Percentiles rank a stretch among this genome's conserved stretches.
phyloP scores from a whole-genome alignment of 257 asterid species.

The Gardenia jasminoides region DNA sequence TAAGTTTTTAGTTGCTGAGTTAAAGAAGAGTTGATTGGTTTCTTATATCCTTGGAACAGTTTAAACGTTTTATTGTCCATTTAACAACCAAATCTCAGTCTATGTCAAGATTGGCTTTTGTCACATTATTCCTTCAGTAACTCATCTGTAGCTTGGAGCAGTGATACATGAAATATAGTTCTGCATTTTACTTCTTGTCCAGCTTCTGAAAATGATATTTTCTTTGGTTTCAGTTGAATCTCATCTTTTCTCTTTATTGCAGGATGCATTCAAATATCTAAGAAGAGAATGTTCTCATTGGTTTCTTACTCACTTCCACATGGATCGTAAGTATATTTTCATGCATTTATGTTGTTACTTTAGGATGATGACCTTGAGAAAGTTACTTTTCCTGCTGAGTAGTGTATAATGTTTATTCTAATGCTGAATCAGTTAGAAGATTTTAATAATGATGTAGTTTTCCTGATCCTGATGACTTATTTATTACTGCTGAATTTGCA shows the following conservation, averaged over 20 bases:
- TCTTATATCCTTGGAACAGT: not conserved
- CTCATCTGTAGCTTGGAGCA: not conserved
- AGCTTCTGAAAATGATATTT: no score
- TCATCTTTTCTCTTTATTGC: conserved; percentile 29
- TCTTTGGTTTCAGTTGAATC: not conserved
- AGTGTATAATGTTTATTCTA: not conserved
- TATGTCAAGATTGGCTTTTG: not conserved
- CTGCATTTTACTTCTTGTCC: not conserved
- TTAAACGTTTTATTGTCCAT: not conserved
- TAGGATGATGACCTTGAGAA: not conserved
- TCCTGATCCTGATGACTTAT: not conserved
- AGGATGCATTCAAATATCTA: conserved; percentile 90
- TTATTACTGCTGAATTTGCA: not conserved
- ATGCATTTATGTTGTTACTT: conserved; percentile 10
- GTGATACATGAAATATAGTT: not conserved
- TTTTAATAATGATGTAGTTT: not conserved
- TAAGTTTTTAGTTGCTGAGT: not conserved
- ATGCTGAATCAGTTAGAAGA: not conserved
- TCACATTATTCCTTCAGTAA: not conserved
- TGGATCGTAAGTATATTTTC: conserved; percentile 79
- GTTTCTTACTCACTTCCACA: conserved; percentile 94
- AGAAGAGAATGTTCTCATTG: conserved; percentile 90
- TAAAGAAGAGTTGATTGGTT: not conserved
- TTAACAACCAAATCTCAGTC: not conserved
- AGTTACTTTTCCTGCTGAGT: not conserved